Conservation (phyloP, 1,284 basidiomycete species). For the Trichosporon sp. region DNA sequence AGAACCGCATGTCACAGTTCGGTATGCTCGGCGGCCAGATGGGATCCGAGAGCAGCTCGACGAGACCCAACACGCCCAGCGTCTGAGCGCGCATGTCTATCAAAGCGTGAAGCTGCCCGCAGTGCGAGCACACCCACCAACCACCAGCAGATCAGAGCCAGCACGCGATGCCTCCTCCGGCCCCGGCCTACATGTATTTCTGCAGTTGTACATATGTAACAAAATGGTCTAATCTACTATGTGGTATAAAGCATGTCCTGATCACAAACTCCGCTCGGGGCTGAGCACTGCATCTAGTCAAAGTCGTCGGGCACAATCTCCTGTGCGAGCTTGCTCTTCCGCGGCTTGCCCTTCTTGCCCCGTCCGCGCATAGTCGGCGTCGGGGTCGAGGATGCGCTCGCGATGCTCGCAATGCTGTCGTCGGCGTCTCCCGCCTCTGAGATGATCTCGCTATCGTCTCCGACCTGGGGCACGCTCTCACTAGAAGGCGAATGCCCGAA, state of each 20-base stretch:
- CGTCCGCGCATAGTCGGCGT: conserved; percentile 9
- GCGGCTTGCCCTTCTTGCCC: conserved; percentile 20
- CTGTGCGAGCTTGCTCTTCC: conserved; percentile 41
- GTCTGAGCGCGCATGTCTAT: not conserved
- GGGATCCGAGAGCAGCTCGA: not conserved
- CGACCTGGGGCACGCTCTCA: conserved; percentile 17
- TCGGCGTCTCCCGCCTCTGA: conserved; percentile 31
- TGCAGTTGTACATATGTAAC: conserved; percentile 4
- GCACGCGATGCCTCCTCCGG: not conserved
- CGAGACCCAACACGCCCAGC: not conserved
- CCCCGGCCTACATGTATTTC: not conserved
- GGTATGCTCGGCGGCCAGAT: not conserved
- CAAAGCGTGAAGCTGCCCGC: not conserved
- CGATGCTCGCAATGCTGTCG: conserved; percentile 16
- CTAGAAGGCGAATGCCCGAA: conserved; percentile 12
- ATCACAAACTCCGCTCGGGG: not conserved
- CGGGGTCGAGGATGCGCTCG: conserved; percentile 8
- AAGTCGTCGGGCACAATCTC: conserved; percentile 32
- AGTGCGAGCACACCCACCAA: not conserved
- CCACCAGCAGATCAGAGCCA: too few species aligned
- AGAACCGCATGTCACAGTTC: not conserved
- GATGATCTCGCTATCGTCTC: conserved; percentile 14
- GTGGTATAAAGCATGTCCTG: not conserved
- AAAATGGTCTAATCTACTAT: not conserved
- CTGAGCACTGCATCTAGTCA: not conserved